Evolutionary conservation across 441 rosid species (phyloP).

Genomic region (Viola pubescens): DNA sequence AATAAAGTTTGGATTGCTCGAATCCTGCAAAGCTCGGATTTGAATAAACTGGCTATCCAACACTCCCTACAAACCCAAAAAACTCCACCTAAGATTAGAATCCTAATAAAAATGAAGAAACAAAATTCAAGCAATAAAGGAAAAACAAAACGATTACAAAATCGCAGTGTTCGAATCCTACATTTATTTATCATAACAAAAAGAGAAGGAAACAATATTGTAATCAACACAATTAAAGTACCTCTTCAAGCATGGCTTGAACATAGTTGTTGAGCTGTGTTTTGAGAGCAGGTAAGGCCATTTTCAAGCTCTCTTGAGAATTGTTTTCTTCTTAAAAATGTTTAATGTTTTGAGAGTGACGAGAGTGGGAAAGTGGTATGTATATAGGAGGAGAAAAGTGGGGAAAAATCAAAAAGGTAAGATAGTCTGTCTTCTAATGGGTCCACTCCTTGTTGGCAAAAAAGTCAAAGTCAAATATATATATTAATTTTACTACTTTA

Average conservation of each 20-base stretch:
- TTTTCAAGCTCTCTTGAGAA: not conserved
- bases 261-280: slow-evolving; percentile 18
- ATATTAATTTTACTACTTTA: not conserved
- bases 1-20: slow-evolving; percentile 27
- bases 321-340: not conserved
- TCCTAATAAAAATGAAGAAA: not conserved
- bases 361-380: not conserved
- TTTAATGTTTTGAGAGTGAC: not conserved
- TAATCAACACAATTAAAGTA: slow-evolving; percentile 1
- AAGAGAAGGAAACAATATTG: not conserved
- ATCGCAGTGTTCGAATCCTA: not conserved
- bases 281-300: slow-evolving; percentile 25
- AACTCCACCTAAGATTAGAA: not conserved
- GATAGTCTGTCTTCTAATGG: not conserved
- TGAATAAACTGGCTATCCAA: slow-evolving; percentile 28
- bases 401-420: not conserved
- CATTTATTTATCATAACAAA: too few relatives aligned
- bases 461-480: not conserved
- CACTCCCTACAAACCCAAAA: slow-evolving; percentile 18
- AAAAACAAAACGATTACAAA: not conserved
- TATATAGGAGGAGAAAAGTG: not conserved
- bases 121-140: not conserved
- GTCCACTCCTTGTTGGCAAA: not conserved
- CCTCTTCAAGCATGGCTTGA: slow-evolving; percentile 35
- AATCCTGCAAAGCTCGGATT: slow-evolving; percentile 31